Base-by-base conservation (phyloP, 768 basidiomycete genomes). In the Suillus hirtellus region DNA sequence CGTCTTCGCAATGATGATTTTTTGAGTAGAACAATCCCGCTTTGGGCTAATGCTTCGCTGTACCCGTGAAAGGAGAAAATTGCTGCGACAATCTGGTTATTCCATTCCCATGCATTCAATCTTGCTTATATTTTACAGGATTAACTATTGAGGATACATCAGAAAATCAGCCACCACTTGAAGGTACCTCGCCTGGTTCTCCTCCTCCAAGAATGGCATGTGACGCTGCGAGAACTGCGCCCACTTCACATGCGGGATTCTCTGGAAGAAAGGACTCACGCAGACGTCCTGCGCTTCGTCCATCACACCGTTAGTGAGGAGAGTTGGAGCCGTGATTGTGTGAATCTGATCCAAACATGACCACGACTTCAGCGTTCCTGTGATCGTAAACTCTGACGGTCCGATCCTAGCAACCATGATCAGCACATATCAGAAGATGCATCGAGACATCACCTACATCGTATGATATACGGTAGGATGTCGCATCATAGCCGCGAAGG, bases 301-400 rank as follows among this genome's bases (percentile, higher is more conserved):
- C 64, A 73, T 63, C 19, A 66, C 62, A 12, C 73, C 75, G 52
- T 77, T 79, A 56, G 72, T 73, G 15, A 77, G 63, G 24, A 83
- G 66, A 3, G 75, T 76, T 1, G 78, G 77, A 10, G 71, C 68
- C 21, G 63, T 61, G 35, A 82, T 78, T 21, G 70, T 74, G 63
- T 73, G 68, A 12, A 82, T 65, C 6, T 77, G 71, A 37, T 78
- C 75, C 8, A 80, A 66, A 55, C 83, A 76, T 3, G 73, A 67
- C 82, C 82, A 85, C 10, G 72, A 62, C 65, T 78, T 77, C 53
- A 83, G 63, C 4, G 76, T 68, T 0, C 77, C 77, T 9, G 77
- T 77, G 12, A 76, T 72, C 56, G 68, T 66, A 66, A 77, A 77
- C 65, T 78, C 77, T 43, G 72, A 71, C 8, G 69, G 1, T 61